Evolutionary conservation across 2,329 filamentous ascomycete species (phyloP), one percentile per base, ranked within the genome.

Genomic region (Trichophyton simii): DNA sequence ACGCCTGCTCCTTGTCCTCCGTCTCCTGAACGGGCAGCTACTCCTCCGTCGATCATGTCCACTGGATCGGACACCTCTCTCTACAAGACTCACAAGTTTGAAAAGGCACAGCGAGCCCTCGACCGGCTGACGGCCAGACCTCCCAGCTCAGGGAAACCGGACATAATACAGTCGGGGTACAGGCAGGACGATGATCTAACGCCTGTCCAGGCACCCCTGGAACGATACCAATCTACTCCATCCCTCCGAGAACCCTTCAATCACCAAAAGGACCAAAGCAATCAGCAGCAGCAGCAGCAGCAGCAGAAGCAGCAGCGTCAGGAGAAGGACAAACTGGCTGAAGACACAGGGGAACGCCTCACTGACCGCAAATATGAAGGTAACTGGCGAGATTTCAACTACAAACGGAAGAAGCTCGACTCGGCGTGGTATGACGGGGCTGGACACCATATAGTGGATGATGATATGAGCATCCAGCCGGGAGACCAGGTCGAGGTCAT

Each of bases 21-120:
- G 18, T 77, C 75, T n/a, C 75, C 75, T 15, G 73, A 76, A 42
- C 71, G 74, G 25, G 69, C 18, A 9, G 28, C 31, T 31, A 34
- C 52, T 55, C 52, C 52, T 20, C 31, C 75, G 0, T 76, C 75
- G 11, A 70, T 73, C 1, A 68, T 75, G 36, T 75, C 72, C 4
- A 63, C 71, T 4, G 63, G 60, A 18, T 73, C 73, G 4, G 75
- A 76, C 57, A 63, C 65, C 13, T 68, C 73, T 6, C 60, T 65
- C 6, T 64, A 63, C 8, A 69, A 66, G 38, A 3, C 61, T 1
- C 66, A 68, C 38, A 68, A 63, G 58, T 54, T 61, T 6, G 64
- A 66, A 28, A 63, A 62, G 25, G 46, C 61, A 50, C 61, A 66
- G 25, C 57, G 65, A 8, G 60, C 63, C n/a, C 64, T 60, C 11